Conservation (phyloP, 768 basidiomycete species). For the Lentinula sp. region DNA sequence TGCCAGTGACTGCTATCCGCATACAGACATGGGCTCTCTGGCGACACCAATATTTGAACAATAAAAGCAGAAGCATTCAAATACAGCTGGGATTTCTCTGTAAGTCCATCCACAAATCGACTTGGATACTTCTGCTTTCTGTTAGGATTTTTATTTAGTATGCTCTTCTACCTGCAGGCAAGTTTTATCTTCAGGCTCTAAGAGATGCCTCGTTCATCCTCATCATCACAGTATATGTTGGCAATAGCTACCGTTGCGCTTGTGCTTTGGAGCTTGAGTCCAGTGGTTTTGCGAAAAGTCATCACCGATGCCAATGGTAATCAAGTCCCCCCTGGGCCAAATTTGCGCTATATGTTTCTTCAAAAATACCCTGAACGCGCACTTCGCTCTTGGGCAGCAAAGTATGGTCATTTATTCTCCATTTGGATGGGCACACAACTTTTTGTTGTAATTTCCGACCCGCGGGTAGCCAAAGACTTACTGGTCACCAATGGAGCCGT, state of each 20-base stretch:
- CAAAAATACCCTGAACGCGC: conserved; percentile 15
- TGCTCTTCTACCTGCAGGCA: too few species aligned
- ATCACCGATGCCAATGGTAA: conserved; percentile 5
- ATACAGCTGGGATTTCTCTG: too few species aligned
- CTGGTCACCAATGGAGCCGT: conserved; percentile 18
- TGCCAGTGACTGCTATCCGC: too few species aligned
- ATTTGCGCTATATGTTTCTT: conserved; percentile 16
- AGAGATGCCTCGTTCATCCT: too few species aligned
- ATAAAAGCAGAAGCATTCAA: too few species aligned
- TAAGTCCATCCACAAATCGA: too few species aligned
- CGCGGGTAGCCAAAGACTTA: conserved; percentile 17
- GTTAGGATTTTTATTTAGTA: too few species aligned
- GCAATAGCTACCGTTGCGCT: neutral
- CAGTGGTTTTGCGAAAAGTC: neutral
- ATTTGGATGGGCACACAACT: conserved; percentile 22
- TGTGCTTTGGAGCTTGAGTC: conserved; percentile 5
- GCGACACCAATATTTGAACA: too few species aligned
- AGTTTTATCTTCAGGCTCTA: too few species aligned
- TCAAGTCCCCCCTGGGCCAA: conserved; percentile 15
- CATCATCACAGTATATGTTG: too few species aligned
- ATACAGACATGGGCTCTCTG: too few species aligned
- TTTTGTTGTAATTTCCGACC: conserved; percentile 19
- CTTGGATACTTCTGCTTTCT: too few species aligned
- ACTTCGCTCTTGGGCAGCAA: conserved; percentile 15
- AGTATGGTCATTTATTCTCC: conserved; percentile 16